Evolutionary conservation across 2,329 filamentous ascomycete species (phyloP).

Genomic region (Endoconidiophora polonica): DNA sequence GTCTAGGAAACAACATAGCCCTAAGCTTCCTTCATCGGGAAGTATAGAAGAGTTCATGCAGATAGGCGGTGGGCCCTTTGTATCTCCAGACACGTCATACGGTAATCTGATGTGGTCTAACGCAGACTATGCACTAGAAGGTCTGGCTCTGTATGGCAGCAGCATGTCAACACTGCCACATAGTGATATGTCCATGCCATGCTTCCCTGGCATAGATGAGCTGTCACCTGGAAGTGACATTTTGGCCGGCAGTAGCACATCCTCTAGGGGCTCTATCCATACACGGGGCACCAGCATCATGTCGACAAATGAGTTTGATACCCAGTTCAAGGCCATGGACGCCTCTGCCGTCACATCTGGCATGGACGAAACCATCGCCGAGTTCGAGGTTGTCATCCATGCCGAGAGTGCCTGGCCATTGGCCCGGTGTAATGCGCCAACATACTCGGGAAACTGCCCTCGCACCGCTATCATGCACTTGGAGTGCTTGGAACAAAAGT

Average conservation of each 20-base stretch:
- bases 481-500: conserved; percentile 33
- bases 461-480: conserved; percentile 35
- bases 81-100: conserved; percentile 23
- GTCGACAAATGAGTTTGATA: conserved; percentile 25
- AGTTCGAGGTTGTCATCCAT: conserved; percentile 30
- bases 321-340: conserved; percentile 19
- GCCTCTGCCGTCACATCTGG: conserved; percentile 15
- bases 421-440: conserved; percentile 31
- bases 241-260: conserved; percentile 18
- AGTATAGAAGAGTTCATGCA: conserved; percentile 27
- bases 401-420: conserved; percentile 35
- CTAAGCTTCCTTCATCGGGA: conserved; percentile 5
- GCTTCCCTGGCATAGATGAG: conserved; percentile 26
- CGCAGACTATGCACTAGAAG: conserved; percentile 26
- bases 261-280: conserved; percentile 27
- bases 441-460: conserved; percentile 28
- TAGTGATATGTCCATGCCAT: conserved; percentile 21
- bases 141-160: conserved; percentile 24
- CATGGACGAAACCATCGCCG: conserved; percentile 22
- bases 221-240: conserved; percentile 27
- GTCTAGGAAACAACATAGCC: conserved; percentile 18
- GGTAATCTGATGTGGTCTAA: conserved; percentile 28
- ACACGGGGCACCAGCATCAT: conserved; percentile 32
- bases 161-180: conserved; percentile 19
- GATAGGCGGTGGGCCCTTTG: conserved; percentile 21